Evolutionary conservation across 2,329 filamentous ascomycete species (phyloP), one percentile per base, ranked within the genome.

Genomic region (Fusarium fracticaudum): DNA sequence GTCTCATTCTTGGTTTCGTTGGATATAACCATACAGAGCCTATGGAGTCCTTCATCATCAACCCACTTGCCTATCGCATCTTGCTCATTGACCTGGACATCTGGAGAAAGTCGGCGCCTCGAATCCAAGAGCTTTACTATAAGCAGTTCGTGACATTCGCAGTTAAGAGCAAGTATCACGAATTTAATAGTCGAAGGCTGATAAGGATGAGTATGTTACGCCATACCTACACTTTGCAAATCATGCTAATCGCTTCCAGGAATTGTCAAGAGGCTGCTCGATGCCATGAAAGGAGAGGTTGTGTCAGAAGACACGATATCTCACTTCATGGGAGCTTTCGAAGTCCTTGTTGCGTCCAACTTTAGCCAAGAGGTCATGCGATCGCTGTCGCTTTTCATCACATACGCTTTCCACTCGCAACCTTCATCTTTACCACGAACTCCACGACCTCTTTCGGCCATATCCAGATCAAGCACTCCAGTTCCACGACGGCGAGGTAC

Each of bases 51-150:
- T 94, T 98, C 77, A 97, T 99, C 80, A 93, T 97, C 76, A 99
- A 99, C 77, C 96, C 96, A 0, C 87, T 99, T 71, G 96, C 96
- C 8, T 99, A 98, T 82, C 92, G 96, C 51, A 92, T 98, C 40
- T 86, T 99, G 24, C 87, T 99, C 35, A 94, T 98, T 61, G 96
- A 99, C 82, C 90, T 97, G 74, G 96, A 98, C 78, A 93, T 96
- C 26, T 99, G 96, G 96, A 90, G 96, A 73, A 92, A 91, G 82
- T 93, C 93, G 29, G 92, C 93, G 40, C 81, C 90, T 10, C 88
- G 91, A 24, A 94, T 95, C 0, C 94, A 98, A 79, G 92, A 93
- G 77, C 86, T 98, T 31, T 99, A 98, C 83, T 98, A 98, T 83
- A 91, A 92, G 69, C 96, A 99, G 80, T 98, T 98, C 78, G 87